Percentiles rank a stretch among this genome's conserved stretches.
phyloP scores from a whole-genome alignment of 2,329 filamentous ascomycete species.

The Macroventuria anomochaeta region DNA sequence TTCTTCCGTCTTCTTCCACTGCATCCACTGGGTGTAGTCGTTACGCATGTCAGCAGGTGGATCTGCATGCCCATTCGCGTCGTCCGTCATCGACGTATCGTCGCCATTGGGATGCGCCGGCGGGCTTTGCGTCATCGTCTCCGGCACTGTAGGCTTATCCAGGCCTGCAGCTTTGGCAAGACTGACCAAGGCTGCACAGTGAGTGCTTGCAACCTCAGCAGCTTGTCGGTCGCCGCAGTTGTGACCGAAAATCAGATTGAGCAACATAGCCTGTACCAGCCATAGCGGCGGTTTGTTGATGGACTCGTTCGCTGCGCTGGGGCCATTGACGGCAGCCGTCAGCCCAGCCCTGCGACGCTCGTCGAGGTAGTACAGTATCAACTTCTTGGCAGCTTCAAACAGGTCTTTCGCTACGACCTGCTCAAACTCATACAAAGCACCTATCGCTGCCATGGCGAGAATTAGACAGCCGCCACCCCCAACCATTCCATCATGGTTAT shows the following conservation, averaged over 20 bases:
- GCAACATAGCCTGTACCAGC: slow-evolving; percentile 95
- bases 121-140: slow-evolving; percentile 27
- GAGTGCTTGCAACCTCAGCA: slow-evolving; percentile 89
- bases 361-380: slow-evolving; percentile 92
- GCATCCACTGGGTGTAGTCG: slow-evolving; percentile 80
- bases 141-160: slow-evolving; percentile 56
- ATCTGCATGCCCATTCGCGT: slow-evolving; percentile 38
- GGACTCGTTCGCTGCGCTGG: slow-evolving; percentile 61
- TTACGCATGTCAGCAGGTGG: slow-evolving; percentile 54
- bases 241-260: slow-evolving; percentile 95
- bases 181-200: slow-evolving; percentile 88
- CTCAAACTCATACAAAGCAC: slow-evolving; percentile 87
- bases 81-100: slow-evolving; percentile 65
- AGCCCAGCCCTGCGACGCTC: slow-evolving; percentile 87
- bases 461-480: slow-evolving; percentile 87
- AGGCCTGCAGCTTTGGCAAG: slow-evolving; percentile 89
- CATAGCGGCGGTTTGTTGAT: slow-evolving; percentile 81
- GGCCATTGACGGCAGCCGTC: slow-evolving; percentile 63
- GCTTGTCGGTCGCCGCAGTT: slow-evolving; percentile 91
- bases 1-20: slow-evolving; percentile 88
- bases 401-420: slow-evolving; percentile 79
- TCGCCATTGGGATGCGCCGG: slow-evolving; percentile 54
- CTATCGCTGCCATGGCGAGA: slow-evolving; percentile 85
- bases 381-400: slow-evolving; percentile 92
- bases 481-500: slow-evolving; percentile 62